A percentile compares a stretch with the other conserved stretches of the same genome.
Evolutionary conservation across 2,329 filamentous ascomycete species (phyloP).

Genomic region (Penicillium italicum): DNA sequence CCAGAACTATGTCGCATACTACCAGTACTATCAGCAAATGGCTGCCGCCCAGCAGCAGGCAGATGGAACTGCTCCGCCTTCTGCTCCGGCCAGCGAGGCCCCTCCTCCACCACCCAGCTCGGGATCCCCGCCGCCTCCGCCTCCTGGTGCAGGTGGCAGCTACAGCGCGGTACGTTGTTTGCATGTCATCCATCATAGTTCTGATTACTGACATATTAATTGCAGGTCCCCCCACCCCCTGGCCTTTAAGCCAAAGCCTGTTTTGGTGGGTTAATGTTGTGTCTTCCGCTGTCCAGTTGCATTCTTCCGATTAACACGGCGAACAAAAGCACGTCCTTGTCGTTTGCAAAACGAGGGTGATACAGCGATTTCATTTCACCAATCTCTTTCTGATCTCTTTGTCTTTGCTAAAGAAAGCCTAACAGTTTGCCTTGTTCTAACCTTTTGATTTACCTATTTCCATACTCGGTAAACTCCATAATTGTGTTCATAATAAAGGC

Average conservation of each 20-base stretch:
- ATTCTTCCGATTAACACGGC: background rate
- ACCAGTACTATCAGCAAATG: constrained; percentile 69
- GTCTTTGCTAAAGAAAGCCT: constrained; percentile 14
- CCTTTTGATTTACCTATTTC: background rate
- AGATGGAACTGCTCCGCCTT: constrained; percentile 53
- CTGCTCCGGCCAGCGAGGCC: constrained; percentile 53
- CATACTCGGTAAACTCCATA: constrained; percentile 1
- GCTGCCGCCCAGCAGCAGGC: constrained; percentile 42
- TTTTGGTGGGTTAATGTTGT: background rate
- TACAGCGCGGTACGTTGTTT: constrained; percentile 60
- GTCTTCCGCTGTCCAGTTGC: background rate
- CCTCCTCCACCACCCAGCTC: constrained; percentile 62
- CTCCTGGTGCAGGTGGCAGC: constrained; percentile 30
- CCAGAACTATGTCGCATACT: constrained; percentile 61
- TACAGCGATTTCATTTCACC: constrained; percentile 11
- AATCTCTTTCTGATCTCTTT: constrained; percentile 7
- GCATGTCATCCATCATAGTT: background rate
- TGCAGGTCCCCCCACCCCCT: constrained; percentile 51
- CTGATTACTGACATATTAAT: background rate
- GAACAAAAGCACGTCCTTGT: constrained; percentile 9
- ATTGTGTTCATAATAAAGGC: constrained; percentile 7
- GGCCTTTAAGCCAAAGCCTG: constrained; percentile 38
- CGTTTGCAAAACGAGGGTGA: constrained; percentile 11
- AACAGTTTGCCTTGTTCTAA: constrained; percentile 3
- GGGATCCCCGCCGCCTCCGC: constrained; percentile 57